Evolutionary conservation across 805 yeast genomes (phyloP).

Genomic region (Groenewaldozyma tartarivorans): DNA sequence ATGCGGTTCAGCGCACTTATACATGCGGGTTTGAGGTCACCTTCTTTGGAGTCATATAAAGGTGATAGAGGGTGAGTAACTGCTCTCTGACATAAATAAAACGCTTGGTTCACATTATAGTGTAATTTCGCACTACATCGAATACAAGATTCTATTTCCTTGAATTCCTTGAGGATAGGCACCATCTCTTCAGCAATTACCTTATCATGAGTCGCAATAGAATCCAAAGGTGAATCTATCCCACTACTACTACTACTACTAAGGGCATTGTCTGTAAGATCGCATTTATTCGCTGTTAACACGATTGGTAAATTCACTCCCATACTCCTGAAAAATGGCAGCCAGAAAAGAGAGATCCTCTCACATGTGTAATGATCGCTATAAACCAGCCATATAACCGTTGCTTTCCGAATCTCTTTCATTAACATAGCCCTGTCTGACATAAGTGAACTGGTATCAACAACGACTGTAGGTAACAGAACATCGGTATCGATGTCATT

Average conservation of each 20-base stretch:
- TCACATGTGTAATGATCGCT: slow-evolving; percentile 93
- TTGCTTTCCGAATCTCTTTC: slow-evolving; percentile 70
- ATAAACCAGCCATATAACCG: slow-evolving; percentile 90
- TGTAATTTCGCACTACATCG: slow-evolving; percentile 80
- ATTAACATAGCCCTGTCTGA: slow-evolving; percentile 54
- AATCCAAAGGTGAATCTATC: slow-evolving; percentile 18
- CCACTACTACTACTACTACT: background rate
- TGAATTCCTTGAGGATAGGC: slow-evolving; percentile 79
- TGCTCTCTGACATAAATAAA: slow-evolving; percentile 87
- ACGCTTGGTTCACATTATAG: slow-evolving; percentile 81
- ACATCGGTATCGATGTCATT: slow-evolving; percentile 33
- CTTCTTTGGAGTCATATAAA: slow-evolving; percentile 83
- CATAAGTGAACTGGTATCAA: slow-evolving; percentile 61
- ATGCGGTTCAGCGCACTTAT: slow-evolving; percentile 68
- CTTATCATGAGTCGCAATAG: slow-evolving; percentile 28
- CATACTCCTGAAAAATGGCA: slow-evolving; percentile 82
- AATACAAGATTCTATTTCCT: slow-evolving; percentile 88
- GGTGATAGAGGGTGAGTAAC: slow-evolving; percentile 92
- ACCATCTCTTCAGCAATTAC: slow-evolving; percentile 71
- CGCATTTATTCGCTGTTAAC: slow-evolving; percentile 76
- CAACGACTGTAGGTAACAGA: slow-evolving; percentile 56
- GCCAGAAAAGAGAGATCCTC: slow-evolving; percentile 86
- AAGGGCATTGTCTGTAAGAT: slow-evolving; percentile 21
- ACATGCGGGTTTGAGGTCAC: slow-evolving; percentile 69
- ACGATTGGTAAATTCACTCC: slow-evolving; percentile 94